Conservation (phyloP, 176 grass and related monocot species). For the Oryza australiensis region DNA sequence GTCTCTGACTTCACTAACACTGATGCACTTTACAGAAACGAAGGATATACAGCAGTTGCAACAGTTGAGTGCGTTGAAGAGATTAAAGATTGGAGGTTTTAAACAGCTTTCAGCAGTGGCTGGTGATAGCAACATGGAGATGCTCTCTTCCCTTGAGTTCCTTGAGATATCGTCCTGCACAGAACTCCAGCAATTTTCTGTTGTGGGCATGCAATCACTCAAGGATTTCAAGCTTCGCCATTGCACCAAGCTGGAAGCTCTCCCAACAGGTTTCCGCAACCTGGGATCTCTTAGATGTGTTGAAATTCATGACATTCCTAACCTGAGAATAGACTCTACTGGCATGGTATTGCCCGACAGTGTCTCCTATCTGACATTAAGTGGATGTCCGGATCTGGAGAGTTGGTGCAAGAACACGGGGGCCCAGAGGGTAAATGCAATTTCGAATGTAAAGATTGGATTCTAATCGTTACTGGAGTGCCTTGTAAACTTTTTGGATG, state of each 20-base stretch:
- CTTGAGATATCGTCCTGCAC: slow-evolving; percentile 31
- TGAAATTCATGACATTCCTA: slow-evolving; percentile 18
- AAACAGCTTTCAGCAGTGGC: background rate
- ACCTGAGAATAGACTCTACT: background rate
- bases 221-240: slow-evolving; percentile 28
- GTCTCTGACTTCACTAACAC: slow-evolving; percentile 24
- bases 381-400: slow-evolving; percentile 13
- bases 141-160: slow-evolving; percentile 10
- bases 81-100: slow-evolving; percentile 26
- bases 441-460: slow-evolving; percentile 16
- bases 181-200: slow-evolving; percentile 8
- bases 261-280: slow-evolving; percentile 8
- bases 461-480: background rate
- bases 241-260: background rate
- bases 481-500: background rate
- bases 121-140: background rate
- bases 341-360: background rate
- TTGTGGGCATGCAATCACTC: slow-evolving; percentile 1
- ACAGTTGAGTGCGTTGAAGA: slow-evolving; percentile 7
- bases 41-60: background rate
- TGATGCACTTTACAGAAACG: background rate
- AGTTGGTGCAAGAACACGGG: background rate
- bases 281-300: background rate
- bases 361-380: slow-evolving; percentile 13
- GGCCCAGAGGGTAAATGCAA: background rate